Evolutionary conservation across 192 early-diverging fungal genomes (phyloP), one percentile per base, ranked within the genome.

Genomic region (Borealophlyctis nickersoniae): DNA sequence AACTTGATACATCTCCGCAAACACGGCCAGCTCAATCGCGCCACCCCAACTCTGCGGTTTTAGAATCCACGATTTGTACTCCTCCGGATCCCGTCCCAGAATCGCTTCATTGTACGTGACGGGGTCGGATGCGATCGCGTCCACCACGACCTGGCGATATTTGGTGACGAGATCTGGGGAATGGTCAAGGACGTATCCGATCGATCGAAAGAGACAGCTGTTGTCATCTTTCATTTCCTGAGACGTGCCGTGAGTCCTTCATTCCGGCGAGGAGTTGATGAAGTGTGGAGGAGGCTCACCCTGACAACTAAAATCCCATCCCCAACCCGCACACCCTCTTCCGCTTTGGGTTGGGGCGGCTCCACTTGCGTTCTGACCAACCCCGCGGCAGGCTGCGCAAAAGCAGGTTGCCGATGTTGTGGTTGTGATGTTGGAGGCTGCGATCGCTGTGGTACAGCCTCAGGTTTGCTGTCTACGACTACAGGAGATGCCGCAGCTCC

Each of bases 11-110:
- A 88, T 74, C 9, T 78, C 68, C 4, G 87, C 81, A 56, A 93
- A 89, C n/a, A 92, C 87, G 19, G 88, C 68, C 16, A 91, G 73
- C 61, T 92, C 91, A 56, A 92, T 90, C 0, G 88, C 91, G n/a
- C 91, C 91, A 67, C 91, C 91, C 91, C 91, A 93, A 53, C 81
- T 80, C 27, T 81, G 75, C 27, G 72, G 53, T 34, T 72, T 69
- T 62, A 69, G 49, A 57, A 93, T 93, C 89, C 90, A 92, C 0
- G 76, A 48, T 27, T 75, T 68, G 68, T 93, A 93, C 19, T 81
- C 75, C 24, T 78, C 62, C 22, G 70, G 49, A 2, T 72, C 49
- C n/a, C 58, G 57, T 0, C 90, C 91, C 4, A 93, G 74, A 13
- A 90, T 67, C 4, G 78, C 84, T 56, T 81, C 84, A 14, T 74